Evolutionary conservation across 257 asterid genomes (phyloP), one percentile per base, ranked within the genome.

Genomic region (Nicotiana knightiana): DNA sequence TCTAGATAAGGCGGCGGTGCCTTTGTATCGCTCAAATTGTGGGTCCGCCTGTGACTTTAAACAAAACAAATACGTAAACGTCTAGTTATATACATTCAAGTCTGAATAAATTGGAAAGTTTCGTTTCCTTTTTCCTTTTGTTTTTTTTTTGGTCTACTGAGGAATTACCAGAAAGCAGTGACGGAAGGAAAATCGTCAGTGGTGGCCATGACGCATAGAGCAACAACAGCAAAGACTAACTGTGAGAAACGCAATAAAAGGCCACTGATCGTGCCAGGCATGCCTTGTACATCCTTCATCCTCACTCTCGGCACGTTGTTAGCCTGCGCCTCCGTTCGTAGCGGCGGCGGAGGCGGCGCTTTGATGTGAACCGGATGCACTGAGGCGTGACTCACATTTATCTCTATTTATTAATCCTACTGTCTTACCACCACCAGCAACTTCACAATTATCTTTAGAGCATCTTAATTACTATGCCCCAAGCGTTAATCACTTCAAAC

Each of bases 231-330:
- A 28, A 28, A 28, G 85, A 96, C 97, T 77, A 92, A 88, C 86
- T 96, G 98, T 76, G 87, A 54, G 15, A 90, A 84, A 63, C 98
- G 97, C 93, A 96, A 68, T 71, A 86, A 89, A 17, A 91, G 85
- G 66, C 98, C 98, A 30, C 96, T 97, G 82, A 93, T 87, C 24
- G 98, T 96, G 66, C 97, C 99, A 78, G 98, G 98, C 98, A 91
- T 96, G 46, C 99, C 99, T 76, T 93, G 99, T 62, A 94, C 81
- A 84, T 96, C 98, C 86, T 89, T 93, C 98, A 94, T 96, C 91
- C 98, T 90, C 82, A 88, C 94, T 89, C 97, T 90, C 81, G 95
- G 97, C 67, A 87, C 87, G 86, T 90, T 90, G 9, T 37, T 4
- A 37, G 2, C 43, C 43, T 37, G 94, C 97, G 93, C 96, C 81